Evolutionary conservation across 345 rosid species (phyloP).

Genomic region (Gossypium ekmanianum): DNA sequence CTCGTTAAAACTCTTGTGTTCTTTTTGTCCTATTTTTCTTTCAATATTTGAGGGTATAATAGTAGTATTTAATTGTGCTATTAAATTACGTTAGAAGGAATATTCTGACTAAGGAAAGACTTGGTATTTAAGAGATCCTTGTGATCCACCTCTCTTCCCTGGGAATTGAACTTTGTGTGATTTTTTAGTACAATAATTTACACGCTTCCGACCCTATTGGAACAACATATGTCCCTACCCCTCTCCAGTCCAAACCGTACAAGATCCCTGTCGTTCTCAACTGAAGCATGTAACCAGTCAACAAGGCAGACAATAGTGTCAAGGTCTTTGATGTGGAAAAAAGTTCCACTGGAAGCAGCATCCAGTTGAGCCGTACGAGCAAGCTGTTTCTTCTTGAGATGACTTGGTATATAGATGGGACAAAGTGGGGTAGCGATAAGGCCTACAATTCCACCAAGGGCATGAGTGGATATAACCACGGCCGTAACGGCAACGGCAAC

Average conservation of each 20-base stretch:
- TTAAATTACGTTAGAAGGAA: no score
- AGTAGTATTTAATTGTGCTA: no score
- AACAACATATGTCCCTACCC: constrained; percentile 31
- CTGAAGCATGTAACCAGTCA: constrained; percentile 36
- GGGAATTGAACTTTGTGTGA: no score
- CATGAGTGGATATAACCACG: constrained; percentile 47
- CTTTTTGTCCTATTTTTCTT: no score
- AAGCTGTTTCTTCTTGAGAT: constrained; percentile 49
- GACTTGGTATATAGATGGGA: constrained; percentile 36
- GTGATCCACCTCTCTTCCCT: no score
- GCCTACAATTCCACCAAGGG: constrained; percentile 43
- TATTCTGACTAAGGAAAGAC: no score
- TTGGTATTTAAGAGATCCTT: no score
- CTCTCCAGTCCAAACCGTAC: constrained; percentile 53
- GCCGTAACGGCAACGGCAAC: constrained; percentile 41
- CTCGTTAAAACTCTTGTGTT: no score
- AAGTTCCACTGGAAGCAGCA: constrained; percentile 56
- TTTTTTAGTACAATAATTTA: no score
- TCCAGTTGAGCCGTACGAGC: constrained; percentile 55
- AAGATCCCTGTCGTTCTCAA: constrained; percentile 48
- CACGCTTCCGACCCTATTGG: no score
- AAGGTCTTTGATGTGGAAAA: constrained; percentile 46
- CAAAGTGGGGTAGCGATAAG: constrained; percentile 47
- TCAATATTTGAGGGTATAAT: no score
- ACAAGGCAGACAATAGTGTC: constrained; percentile 62